phyloP scores from a whole-genome alignment of 108 stramenopile genomes.

The Asterionellopsis glacialis region DNA sequence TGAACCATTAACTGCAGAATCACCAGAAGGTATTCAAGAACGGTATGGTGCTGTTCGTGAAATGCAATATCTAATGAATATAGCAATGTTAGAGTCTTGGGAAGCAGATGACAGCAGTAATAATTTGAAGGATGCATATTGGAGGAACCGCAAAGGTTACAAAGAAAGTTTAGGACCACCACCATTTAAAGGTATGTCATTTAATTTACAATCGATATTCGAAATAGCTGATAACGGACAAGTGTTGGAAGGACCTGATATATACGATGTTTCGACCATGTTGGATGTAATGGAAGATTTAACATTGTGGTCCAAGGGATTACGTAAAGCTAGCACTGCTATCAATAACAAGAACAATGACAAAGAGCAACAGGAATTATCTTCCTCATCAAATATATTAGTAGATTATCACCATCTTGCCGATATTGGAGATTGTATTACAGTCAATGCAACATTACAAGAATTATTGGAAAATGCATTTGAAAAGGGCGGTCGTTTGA shows the following conservation, averaged over 20 bases:
- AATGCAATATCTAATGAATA: slow-evolving; percentile 52
- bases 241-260: slow-evolving; percentile 66
- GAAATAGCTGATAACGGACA: slow-evolving; percentile 40
- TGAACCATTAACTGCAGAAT: slow-evolving; percentile 39
- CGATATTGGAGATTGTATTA: slow-evolving; percentile 22
- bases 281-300: slow-evolving; percentile 53
- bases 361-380: slow-evolving; percentile 5
- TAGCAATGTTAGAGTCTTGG: slow-evolving; percentile 14
- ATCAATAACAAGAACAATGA: background rate
- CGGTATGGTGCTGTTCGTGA: slow-evolving; percentile 66
- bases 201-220: slow-evolving; percentile 55
- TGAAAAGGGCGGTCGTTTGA: slow-evolving; percentile 51
- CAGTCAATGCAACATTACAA: slow-evolving; percentile 50
- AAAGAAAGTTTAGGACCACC: slow-evolving; percentile 47
- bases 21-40: slow-evolving; percentile 36
- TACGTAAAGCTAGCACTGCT: slow-evolving; percentile 22
- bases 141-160: slow-evolving; percentile 29
- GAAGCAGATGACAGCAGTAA: background rate
- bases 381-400: slow-evolving; percentile 12
- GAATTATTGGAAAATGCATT: slow-evolving; percentile 64
- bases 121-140: slow-evolving; percentile 16
- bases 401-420: slow-evolving; percentile 50
- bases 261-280: slow-evolving; percentile 51
- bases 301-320: slow-evolving; percentile 41
- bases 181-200: slow-evolving; percentile 37